Percentiles rank a stretch among this genome's conserved stretches.
These are phyloP conservation scores for Atkinsonella texensis DNA, from an alignment of 2,329 filamentous ascomycete genomes.

Conservation along the genomic window DNA sequence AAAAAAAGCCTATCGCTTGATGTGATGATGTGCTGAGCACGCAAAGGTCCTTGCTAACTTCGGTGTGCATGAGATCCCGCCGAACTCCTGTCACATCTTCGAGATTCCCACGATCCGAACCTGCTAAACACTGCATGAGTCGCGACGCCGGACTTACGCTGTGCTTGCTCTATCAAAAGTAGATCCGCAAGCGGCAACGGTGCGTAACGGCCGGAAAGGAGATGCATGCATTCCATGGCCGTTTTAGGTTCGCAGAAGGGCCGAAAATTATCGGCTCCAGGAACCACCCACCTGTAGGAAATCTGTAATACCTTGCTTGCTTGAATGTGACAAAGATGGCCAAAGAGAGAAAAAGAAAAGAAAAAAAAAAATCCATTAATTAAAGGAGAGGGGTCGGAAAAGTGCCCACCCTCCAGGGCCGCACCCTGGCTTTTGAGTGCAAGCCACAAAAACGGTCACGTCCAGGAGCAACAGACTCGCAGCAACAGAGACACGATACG, in stretches of 20 bases:
- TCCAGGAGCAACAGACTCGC: too few species aligned
- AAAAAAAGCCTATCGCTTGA: too few species aligned
- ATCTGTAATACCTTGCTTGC: background rate
- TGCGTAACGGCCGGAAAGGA: background rate
- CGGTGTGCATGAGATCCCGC: too few species aligned
- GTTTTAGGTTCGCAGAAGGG: background rate
- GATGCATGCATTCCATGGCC: background rate
- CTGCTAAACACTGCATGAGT: background rate
- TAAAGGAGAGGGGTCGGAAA: too few species aligned
- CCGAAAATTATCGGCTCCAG: constrained; percentile 3
- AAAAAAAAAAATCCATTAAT: background rate
- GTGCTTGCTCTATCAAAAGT: background rate
- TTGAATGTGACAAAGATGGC: background rate
- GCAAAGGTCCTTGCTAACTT: too few species aligned
- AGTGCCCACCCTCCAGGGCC: too few species aligned
- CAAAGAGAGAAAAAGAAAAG: background rate
- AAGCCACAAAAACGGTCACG: background rate
- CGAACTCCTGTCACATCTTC: background rate
- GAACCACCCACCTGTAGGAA: background rate
- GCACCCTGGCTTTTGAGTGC: background rate
- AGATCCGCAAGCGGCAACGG: background rate
- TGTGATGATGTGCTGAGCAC: too few species aligned
- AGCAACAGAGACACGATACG: too few species aligned
- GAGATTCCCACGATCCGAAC: too few species aligned
- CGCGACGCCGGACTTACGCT: background rate